Conservation (phyloP, 169 alveolate genomes). For the Theileria equi region DNA sequence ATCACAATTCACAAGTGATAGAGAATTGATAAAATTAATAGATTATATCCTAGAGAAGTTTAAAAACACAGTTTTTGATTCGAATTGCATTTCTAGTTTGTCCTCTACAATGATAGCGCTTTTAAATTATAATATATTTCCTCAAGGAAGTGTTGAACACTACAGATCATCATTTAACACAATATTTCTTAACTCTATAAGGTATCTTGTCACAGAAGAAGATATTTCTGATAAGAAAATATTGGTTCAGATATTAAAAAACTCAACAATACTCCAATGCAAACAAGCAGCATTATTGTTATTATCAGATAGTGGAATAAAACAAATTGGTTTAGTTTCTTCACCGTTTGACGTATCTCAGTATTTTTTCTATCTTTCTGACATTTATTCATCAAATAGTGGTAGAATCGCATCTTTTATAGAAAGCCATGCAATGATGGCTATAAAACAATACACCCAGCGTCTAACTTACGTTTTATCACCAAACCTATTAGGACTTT, state of each 20-base stretch:
- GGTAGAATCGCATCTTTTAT: background rate
- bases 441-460: background rate
- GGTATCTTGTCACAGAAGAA: too few relatives aligned
- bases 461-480: background rate
- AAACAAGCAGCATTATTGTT: background rate
- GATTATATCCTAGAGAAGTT: background rate
- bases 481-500: background rate
- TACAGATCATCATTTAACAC: too few relatives aligned
- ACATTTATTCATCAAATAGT: background rate
- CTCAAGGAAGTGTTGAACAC: background rate
- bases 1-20: background rate
- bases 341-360: background rate
- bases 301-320: background rate
- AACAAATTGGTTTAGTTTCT: background rate
- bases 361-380: background rate
- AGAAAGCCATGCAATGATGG: background rate
- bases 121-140: background rate
- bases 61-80: background rate
- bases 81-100: background rate
- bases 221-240: too few relatives aligned
- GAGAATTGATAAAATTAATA: background rate
- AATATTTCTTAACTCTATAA: too few relatives aligned
- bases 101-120: slow-evolving; percentile 6
- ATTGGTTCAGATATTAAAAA: background rate
- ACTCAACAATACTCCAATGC: background rate